A percentile compares a stretch with the other conserved stretches of the same genome.
Conservation (phyloP, 2,329 filamentous ascomycete species). For the Dothideomycetidae sp. region DNA sequence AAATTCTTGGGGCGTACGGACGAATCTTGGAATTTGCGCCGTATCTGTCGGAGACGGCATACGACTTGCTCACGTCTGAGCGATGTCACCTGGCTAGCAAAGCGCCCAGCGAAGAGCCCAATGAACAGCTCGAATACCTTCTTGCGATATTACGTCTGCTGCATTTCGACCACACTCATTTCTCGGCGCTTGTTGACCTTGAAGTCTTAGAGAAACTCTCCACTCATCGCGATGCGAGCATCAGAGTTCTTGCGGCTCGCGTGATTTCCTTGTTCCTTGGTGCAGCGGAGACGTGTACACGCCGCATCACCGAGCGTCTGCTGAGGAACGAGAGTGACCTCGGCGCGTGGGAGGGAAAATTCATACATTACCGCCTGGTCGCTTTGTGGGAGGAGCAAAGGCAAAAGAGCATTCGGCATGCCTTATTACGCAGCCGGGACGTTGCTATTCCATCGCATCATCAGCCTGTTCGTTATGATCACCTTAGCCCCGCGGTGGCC, state of each 20-base stretch:
- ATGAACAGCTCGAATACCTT: slow-evolving; percentile 26
- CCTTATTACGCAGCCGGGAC: not conserved
- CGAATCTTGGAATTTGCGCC: slow-evolving; percentile 70
- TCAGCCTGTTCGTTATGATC: slow-evolving; percentile 15
- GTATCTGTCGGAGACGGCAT: slow-evolving; percentile 59
- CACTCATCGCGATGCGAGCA: slow-evolving; percentile 38
- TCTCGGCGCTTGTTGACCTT: slow-evolving; percentile 50
- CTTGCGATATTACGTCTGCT: slow-evolving; percentile 66
- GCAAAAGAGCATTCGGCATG: slow-evolving; percentile 24
- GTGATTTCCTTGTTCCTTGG: slow-evolving; percentile 67
- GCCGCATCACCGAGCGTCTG: slow-evolving; percentile 41
- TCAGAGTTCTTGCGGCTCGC: slow-evolving; percentile 70
- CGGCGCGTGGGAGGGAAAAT: slow-evolving; percentile 60
- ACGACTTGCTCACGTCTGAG: slow-evolving; percentile 25
- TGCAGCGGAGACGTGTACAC: slow-evolving; percentile 64
- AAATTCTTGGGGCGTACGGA: slow-evolving; percentile 57
- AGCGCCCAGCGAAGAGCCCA: slow-evolving; percentile 4
- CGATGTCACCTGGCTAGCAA: slow-evolving; percentile 9
- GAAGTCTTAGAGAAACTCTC: slow-evolving; percentile 57
- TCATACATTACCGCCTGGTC: slow-evolving; percentile 66
- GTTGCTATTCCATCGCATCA: not conserved
- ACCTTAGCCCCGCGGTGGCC: slow-evolving; percentile 13
- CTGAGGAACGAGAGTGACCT: slow-evolving; percentile 16
- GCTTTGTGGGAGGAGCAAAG: slow-evolving; percentile 49
- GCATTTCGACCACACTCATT: slow-evolving; percentile 57